A percentile compares a stretch with the other conserved stretches of the same genome.
Evolutionary conservation across 768 basidiomycete genomes (phyloP).

Genomic region (Lentinula sp.): DNA sequence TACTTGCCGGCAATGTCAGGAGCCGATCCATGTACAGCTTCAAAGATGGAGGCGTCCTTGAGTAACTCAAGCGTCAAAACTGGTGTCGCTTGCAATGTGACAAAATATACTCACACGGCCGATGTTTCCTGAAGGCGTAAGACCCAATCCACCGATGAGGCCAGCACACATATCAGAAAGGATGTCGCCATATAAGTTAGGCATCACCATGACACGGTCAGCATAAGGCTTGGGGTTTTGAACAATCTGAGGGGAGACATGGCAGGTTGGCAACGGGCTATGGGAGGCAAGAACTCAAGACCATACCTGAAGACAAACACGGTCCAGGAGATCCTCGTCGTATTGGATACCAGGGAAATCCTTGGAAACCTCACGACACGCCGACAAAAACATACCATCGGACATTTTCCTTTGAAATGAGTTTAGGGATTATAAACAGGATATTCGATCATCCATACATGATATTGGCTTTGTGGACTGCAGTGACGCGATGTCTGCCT

Average conservation of each 20-base stretch:
- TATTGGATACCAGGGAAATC: constrained; percentile 92
- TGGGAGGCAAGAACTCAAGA: background rate
- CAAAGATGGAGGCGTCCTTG: constrained; percentile 97
- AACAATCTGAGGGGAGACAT: constrained; percentile 50
- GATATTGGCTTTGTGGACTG: constrained; percentile 99
- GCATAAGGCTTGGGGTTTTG: constrained; percentile 91
- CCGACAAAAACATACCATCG: constrained; percentile 98
- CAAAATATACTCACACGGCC: constrained; percentile 58
- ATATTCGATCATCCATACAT: constrained; percentile 53
- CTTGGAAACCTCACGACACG: constrained; percentile 93
- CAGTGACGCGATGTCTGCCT: constrained; percentile 89
- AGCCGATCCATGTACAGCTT: constrained; percentile 98
- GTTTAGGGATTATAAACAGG: background rate
- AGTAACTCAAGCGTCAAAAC: constrained; percentile 13
- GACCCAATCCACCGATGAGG: constrained; percentile 93
- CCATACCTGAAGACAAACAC: constrained; percentile 85
- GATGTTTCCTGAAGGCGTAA: constrained; percentile 97
- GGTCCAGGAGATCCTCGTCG: constrained; percentile 95
- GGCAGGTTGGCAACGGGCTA: background rate
- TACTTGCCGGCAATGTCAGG: constrained; percentile 92
- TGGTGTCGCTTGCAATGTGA: background rate
- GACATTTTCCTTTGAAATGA: constrained; percentile 86
- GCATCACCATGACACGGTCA: constrained; percentile 99
- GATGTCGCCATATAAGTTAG: constrained; percentile 95
- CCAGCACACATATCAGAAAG: constrained; percentile 98